Conservation (phyloP, 2,329 filamentous ascomycete genomes). For the Ceratocystis destructans region DNA sequence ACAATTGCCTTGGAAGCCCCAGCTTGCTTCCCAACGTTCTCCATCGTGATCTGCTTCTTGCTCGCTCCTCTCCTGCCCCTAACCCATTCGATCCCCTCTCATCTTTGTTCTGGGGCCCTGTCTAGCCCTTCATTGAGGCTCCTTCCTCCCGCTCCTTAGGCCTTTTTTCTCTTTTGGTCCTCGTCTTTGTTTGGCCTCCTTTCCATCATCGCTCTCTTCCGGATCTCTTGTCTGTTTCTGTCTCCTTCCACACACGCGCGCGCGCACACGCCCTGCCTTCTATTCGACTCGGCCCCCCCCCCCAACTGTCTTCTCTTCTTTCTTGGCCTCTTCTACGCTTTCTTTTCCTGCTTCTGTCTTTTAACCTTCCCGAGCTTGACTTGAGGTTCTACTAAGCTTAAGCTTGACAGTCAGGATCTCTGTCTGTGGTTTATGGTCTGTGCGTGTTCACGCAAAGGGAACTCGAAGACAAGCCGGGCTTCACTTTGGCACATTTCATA, state of each 20-base stretch:
- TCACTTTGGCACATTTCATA: neutral
- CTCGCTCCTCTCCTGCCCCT: neutral
- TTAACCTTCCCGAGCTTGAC: too few relatives aligned
- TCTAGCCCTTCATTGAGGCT: neutral
- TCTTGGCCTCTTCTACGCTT: neutral
- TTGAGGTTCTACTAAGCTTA: too few relatives aligned
- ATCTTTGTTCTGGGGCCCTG: neutral
- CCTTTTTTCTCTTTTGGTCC: neutral
- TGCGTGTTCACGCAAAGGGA: neutral
- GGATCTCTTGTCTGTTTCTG: neutral
- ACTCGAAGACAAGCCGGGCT: neutral
- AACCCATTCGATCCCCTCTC: neutral
- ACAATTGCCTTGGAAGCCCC: neutral
- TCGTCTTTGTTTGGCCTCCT: neutral
- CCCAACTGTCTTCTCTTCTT: too few relatives aligned
- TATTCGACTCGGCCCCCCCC: too few relatives aligned
- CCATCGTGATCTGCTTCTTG: neutral
- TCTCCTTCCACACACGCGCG: neutral
- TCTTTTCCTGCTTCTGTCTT: neutral
- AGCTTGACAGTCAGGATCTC: neutral
- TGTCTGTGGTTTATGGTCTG: neutral
- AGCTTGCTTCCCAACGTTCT: neutral
- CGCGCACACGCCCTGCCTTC: too few relatives aligned
- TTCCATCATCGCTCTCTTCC: neutral
- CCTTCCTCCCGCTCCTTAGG: neutral